Evolutionary conservation across 2,329 filamentous ascomycete genomes (phyloP), one percentile per base, ranked within the genome.

Genomic region (Neofusicoccum cordaticola): DNA sequence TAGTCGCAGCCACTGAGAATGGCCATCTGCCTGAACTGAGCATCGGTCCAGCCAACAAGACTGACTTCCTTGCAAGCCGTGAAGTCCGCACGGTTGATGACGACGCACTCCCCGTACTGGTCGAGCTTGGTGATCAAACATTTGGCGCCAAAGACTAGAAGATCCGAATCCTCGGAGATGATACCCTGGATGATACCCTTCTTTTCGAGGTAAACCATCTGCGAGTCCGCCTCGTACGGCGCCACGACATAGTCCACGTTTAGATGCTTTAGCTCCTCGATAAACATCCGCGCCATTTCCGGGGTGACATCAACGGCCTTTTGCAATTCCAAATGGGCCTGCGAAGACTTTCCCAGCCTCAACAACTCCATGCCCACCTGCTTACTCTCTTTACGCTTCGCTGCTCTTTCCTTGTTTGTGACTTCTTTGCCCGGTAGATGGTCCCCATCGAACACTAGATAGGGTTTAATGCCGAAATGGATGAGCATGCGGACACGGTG

Each of bases 1-100:
- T 99, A 99, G 75, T 99, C 95, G 74, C 95, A 99, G 7, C 95
- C 95, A 74, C 93, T 97, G 66, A 99, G 80, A 69, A 99, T 99
- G 45, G 93, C 92, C 95, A 99, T 99, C 62, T 88, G 88, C 66
- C 95, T 87, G 71, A 99, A 99, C 69, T 97, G 92, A 9, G 84
- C 83, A 75, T 98, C 94, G 1, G 91, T 90, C 94, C 94, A 99
- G 7, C 93, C 94, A 3, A 92, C 90, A 45, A 99, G 80, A 62
- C 90, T 96, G 56, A 98, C 85, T 69, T 97, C 95, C 57, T 91
- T 89, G 69, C 92, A 96, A 35, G 91, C 88, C 61, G 91, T 90
- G 73, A 99, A 98, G 73, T 97, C 91, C 13, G 87, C 86, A 39
- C 95, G 90, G 71, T 92, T 92, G 74, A 99, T 90, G 80, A 97